A percentile compares a stretch with the other conserved stretches of the same genome.
Evolutionary conservation across 2,329 filamentous ascomycete species (phyloP).

Genomic region (Paraphoma sp.): DNA sequence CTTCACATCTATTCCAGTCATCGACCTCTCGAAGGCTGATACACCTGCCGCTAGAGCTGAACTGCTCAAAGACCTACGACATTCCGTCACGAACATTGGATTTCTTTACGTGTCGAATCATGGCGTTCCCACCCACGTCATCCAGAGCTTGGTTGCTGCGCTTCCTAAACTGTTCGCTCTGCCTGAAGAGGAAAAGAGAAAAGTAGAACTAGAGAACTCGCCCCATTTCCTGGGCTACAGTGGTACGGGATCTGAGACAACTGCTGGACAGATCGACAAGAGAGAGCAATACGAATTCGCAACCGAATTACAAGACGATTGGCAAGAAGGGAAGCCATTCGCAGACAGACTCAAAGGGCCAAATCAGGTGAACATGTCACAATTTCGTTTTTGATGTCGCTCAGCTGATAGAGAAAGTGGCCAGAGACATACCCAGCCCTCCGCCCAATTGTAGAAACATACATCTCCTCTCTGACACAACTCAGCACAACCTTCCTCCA

Average conservation of each 20-base stretch:
- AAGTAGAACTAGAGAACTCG: conserved; percentile 49
- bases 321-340: conserved; percentile 3
- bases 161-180: conserved; percentile 56
- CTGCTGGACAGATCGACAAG: conserved; percentile 58
- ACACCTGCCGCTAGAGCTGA: conserved; percentile 39
- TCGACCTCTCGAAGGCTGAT: conserved; percentile 56
- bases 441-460: conserved; percentile 6
- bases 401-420: conserved; percentile 1
- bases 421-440: conserved; percentile 2
- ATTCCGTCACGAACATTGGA: conserved; percentile 38
- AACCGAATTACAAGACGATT: conserved; percentile 55
- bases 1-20: conserved; percentile 49
- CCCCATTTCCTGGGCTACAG: conserved; percentile 69
- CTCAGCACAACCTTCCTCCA: conserved; percentile 7
- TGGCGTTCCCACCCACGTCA: conserved; percentile 3
- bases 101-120: conserved; percentile 13
- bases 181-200: conserved; percentile 5
- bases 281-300: conserved; percentile 68
- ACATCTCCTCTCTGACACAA: conserved; percentile 7
- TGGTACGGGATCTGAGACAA: conserved; percentile 61
- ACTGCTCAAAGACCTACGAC: conserved; percentile 54
- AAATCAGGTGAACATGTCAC: conserved; percentile 2
- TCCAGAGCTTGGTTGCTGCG: conserved; percentile 12
- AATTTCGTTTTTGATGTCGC: not conserved
- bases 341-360: conserved; percentile 8